Evolutionary conservation across 768 basidiomycete genomes (phyloP), one percentile per base, ranked within the genome.

Genomic region (Leccinum disarticulatum): DNA sequence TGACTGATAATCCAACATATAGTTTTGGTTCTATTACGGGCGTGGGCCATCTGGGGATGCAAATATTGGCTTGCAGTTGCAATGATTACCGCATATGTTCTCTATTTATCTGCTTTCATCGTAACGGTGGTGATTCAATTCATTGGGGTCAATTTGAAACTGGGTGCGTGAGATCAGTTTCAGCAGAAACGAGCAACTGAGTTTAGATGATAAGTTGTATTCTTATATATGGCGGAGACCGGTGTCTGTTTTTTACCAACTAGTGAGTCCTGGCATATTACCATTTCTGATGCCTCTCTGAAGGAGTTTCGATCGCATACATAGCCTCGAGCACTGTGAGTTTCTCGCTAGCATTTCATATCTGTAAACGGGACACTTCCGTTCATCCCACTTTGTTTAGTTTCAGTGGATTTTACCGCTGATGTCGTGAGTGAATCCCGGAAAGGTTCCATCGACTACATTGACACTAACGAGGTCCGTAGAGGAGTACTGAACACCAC

Each of bases 11-110:
- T 27, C 5, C 10, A 27, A 7, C 9, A 22, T 2, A 8, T 19
- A 68, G 66, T 61, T 51, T 59, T 65, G 28, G 56, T 68, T 14
- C 36, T 68, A 38, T 11, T 65, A 17, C 60, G 66, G 19, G 66
- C 56, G 0, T 62, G 66, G 63, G 63, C 63, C 11, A 56, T 64
- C 14, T 67, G 60, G 66, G 60, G 63, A 10, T 59, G 63, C 30
- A 25, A 30, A 10, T n/a, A 27, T 17, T 1, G 8, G 11, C 6
- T 54, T 10, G 52, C 56, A 8, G 14, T 43, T 3, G 4, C 17
- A 1, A 4, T 67, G 9, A 41, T 60, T 7, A 4, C 27, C 3
- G 6, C 36, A 4, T 67, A 68, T 9, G n/a, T 31, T 8, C 1
- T 47, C 14, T 67, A 62, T 10, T 1, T 66, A 17, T 4, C 15